Evolutionary conservation across 805 yeast genomes (phyloP).

Genomic region (Pichia cabralensis): DNA sequence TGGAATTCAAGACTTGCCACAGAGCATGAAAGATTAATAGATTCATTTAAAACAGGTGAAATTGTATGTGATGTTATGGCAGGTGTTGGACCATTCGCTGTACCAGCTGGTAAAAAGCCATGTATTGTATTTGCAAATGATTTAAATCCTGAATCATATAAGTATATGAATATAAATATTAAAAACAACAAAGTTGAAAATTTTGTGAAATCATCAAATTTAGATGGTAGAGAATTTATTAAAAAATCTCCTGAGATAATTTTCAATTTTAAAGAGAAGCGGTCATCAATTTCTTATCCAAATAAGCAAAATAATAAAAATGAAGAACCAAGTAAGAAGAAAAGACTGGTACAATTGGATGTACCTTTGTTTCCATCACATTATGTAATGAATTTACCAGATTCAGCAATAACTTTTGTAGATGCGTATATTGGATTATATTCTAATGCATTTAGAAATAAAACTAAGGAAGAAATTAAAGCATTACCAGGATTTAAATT

Average conservation of each 20-base stretch:
- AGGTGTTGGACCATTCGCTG: conserved; percentile 97
- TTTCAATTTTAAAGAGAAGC: conserved; percentile 32
- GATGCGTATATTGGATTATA: conserved; percentile 72
- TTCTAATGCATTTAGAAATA: conserved; percentile 27
- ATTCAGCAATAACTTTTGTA: conserved; percentile 75
- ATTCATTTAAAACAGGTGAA: conserved; percentile 47
- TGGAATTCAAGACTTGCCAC: conserved; percentile 96
- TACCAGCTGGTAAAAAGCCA: conserved; percentile 85
- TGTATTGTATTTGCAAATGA: conserved; percentile 86
- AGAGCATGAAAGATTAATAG: conserved; percentile 79
- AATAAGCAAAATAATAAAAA: conserved; percentile 20
- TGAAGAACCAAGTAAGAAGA: conserved; percentile 18
- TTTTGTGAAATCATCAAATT: conserved; percentile 54
- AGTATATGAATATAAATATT: conserved; percentile 59
- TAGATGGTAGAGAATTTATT: conserved; percentile 81
- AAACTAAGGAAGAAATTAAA: conserved; percentile 27
- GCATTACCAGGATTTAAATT: conserved; percentile 39
- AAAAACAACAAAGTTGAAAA: conserved; percentile 47
- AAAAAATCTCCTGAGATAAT: conserved; percentile 44
- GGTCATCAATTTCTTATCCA: conserved; percentile 30
- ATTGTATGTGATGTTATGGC: conserved; percentile 94
- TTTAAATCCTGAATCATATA: conserved; percentile 78
- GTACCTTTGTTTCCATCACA: conserved; percentile 55
- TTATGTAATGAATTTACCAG: conserved; percentile 95
- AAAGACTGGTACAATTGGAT: conserved; percentile 15